Evolutionary conservation across 2,329 filamentous ascomycete genomes (phyloP).

Genomic region (Periconia sp.): DNA sequence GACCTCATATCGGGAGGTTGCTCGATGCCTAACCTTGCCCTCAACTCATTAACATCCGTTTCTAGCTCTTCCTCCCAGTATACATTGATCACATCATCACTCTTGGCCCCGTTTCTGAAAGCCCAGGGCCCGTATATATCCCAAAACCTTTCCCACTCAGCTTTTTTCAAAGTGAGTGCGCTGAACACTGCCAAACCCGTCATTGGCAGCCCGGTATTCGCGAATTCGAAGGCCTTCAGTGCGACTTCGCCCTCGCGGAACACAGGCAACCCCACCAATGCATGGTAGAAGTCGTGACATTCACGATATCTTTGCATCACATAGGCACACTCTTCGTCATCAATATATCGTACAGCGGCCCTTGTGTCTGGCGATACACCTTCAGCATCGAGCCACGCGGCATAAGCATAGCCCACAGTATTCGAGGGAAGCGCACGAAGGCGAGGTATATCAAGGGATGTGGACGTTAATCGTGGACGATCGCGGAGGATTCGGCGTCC

Average conservation of each 20-base stretch:
- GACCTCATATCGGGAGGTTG: constrained; percentile 81
- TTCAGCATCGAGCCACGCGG: constrained; percentile 89
- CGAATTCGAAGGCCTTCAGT: constrained; percentile 97
- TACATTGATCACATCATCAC: constrained; percentile 86
- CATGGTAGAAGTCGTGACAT: constrained; percentile 97
- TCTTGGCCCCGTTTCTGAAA: constrained; percentile 73
- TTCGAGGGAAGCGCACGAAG: constrained; percentile 73
- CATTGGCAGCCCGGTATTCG: constrained; percentile 94
- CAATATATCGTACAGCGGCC: constrained; percentile 80
- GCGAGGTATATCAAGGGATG: constrained; percentile 65
- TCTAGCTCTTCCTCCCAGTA: constrained; percentile 97
- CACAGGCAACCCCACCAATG: constrained; percentile 84
- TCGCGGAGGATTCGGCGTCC: constrained; percentile 90
- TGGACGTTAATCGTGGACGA: constrained; percentile 82
- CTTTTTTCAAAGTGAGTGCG: constrained; percentile 62
- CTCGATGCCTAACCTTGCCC: constrained; percentile 78
- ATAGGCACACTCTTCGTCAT: constrained; percentile 94
- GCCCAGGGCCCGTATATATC: constrained; percentile 87
- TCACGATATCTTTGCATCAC: constrained; percentile 98
- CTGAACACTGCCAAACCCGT: constrained; percentile 84
- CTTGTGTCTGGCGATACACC: constrained; percentile 91
- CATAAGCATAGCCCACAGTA: constrained; percentile 80
- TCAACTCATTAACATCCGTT: constrained; percentile 75
- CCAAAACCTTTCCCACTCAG: constrained; percentile 68
- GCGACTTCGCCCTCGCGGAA: constrained; percentile 95